Conservation (phyloP, 208 protist species). For the Trypanosoma cruzi region DNA sequence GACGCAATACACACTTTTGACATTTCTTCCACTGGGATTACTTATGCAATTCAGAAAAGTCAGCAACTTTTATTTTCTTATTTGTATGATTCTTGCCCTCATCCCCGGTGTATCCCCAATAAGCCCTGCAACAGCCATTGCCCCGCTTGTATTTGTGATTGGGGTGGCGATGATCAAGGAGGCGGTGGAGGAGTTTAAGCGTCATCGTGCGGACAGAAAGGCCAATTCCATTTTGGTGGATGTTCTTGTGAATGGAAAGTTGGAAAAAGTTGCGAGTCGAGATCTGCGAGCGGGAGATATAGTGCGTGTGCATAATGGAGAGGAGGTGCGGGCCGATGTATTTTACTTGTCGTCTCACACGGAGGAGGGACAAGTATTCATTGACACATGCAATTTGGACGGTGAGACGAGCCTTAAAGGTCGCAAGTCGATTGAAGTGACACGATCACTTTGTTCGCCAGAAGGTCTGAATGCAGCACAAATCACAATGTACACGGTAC, state of each 20-base stretch:
- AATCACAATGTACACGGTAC: slow-evolving; percentile 55
- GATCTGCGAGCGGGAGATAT: slow-evolving; percentile 84
- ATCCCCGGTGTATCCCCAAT: slow-evolving; percentile 93
- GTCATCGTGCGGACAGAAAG: slow-evolving; percentile 74
- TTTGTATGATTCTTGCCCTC: slow-evolving; percentile 91
- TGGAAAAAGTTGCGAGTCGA: slow-evolving; percentile 53
- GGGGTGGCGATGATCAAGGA: slow-evolving; percentile 91
- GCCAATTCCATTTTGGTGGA: slow-evolving; percentile 75
- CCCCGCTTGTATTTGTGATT: slow-evolving; percentile 92
- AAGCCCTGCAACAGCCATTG: slow-evolving; percentile 86
- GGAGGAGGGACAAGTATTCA: slow-evolving; percentile 84
- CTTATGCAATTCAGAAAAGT: slow-evolving; percentile 93
- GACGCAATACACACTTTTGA: slow-evolving; percentile 92
- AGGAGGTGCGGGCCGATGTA: slow-evolving; percentile 90
- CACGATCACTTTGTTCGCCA: slow-evolving; percentile 45
- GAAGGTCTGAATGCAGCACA: slow-evolving; percentile 32
- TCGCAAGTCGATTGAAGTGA: slow-evolving; percentile 70
- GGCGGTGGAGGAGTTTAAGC: slow-evolving; percentile 86
- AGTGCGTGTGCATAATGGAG: slow-evolving; percentile 69
- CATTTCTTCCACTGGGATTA: slow-evolving; percentile 94
- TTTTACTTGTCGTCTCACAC: slow-evolving; percentile 76
- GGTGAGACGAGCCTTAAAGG: slow-evolving; percentile 91
- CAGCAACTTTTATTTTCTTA: slow-evolving; percentile 96
- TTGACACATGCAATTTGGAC: slow-evolving; percentile 94
- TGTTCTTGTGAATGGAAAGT: slow-evolving; percentile 52